Evolutionary conservation across 352 stramenopile species (phyloP).

Genomic region (Globisporangium rhizosaccharum): DNA sequence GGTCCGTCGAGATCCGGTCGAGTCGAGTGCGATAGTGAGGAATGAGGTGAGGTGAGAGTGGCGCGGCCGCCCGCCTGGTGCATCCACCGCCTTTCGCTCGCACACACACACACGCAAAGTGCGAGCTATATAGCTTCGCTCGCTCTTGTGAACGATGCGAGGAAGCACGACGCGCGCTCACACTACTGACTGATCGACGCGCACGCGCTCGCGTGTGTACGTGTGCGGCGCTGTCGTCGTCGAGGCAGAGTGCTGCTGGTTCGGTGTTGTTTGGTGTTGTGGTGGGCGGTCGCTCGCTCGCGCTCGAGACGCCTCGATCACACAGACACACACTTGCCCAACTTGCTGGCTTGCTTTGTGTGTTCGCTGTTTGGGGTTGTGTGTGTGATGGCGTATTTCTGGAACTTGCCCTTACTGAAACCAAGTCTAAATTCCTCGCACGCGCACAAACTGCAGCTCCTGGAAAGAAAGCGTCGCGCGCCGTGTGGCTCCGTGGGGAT

Average conservation of each 20-base stretch:
- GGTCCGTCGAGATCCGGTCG: background rate
- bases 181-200: too few relatives aligned
- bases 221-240: too few relatives aligned
- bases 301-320: background rate
- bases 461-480: background rate
- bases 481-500: too few relatives aligned
- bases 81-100: conserved; percentile 1
- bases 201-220: too few relatives aligned
- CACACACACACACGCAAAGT: background rate
- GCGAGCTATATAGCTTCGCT: background rate
- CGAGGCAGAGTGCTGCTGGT: too few relatives aligned
- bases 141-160: background rate
- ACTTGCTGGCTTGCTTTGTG: background rate
- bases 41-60: background rate
- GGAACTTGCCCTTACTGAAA: background rate
- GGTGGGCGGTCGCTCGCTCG: background rate
- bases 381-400: background rate
- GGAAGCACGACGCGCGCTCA: too few relatives aligned
- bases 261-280: background rate
- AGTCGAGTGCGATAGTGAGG: background rate
- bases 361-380: background rate
- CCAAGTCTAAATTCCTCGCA: background rate
- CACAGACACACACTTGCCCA: too few relatives aligned
- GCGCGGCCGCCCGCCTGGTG: background rate
- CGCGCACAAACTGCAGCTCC: background rate